These are phyloP conservation scores for Gossypium thurberi DNA, from an alignment of 345 rosid genomes.

Conservation along the genomic window DNA sequence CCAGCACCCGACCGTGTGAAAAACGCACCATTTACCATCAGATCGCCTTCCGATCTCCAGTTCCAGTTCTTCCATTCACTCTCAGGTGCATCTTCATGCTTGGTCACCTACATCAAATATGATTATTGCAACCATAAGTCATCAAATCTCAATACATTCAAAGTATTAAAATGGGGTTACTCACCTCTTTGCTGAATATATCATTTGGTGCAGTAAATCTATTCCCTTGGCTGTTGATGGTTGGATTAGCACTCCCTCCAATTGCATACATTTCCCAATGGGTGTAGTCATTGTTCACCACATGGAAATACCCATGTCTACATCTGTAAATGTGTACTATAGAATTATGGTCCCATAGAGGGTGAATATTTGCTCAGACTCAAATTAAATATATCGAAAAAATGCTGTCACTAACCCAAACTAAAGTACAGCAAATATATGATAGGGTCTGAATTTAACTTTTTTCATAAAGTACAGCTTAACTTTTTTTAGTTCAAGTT, in stretches of 20 bases:
- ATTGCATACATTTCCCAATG: slow-evolving; percentile 93
- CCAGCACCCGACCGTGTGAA: slow-evolving; percentile 59
- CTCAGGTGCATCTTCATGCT: slow-evolving; percentile 65
- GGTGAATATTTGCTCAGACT: no score
- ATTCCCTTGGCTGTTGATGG: slow-evolving; percentile 86
- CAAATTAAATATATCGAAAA: no score
- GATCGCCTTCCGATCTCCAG: slow-evolving; percentile 76
- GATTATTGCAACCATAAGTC: background rate
- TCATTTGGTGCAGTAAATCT: slow-evolving; percentile 56
- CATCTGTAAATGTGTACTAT: slow-evolving; percentile 37
- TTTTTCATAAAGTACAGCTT: no score
- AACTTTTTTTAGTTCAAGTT: no score
- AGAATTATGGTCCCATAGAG: background rate
- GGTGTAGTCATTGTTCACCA: slow-evolving; percentile 85
- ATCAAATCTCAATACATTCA: background rate
- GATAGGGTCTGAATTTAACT: background rate
- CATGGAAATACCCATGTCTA: slow-evolving; percentile 80
- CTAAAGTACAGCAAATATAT: background rate
- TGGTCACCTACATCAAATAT: slow-evolving; percentile 45
- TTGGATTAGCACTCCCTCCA: slow-evolving; percentile 78
- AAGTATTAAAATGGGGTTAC: background rate
- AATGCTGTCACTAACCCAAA: background rate
- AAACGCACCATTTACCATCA: slow-evolving; percentile 66
- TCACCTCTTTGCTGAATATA: slow-evolving; percentile 62
- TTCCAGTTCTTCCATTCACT: slow-evolving; percentile 70